Percentiles rank a stretch among this genome's conserved stretches.
Evolutionary conservation across 768 basidiomycete genomes (phyloP).

Genomic region (Rhizopogon vesiculosus): DNA sequence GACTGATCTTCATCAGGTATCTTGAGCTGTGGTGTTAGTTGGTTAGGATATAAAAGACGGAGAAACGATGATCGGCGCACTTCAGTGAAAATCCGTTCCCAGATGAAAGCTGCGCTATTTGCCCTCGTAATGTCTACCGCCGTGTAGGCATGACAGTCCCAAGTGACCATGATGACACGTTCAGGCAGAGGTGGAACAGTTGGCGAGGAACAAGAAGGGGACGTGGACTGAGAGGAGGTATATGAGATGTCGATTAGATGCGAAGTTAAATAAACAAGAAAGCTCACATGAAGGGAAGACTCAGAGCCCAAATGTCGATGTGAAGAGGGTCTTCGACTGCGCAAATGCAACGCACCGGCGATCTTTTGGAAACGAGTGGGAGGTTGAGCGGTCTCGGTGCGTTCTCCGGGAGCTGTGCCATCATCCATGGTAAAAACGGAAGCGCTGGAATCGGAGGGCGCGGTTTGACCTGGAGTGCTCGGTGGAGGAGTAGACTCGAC

Average conservation of each 20-base stretch:
- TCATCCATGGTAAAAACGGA: constrained; percentile 33
- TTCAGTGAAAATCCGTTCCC: constrained; percentile 78
- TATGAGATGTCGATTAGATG: constrained; percentile 6
- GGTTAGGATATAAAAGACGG: constrained; percentile 5
- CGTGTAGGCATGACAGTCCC: constrained; percentile 71
- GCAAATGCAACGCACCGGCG: constrained; percentile 17
- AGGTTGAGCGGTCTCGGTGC: constrained; percentile 21
- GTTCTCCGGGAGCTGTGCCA: constrained; percentile 27
- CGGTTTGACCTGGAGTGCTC: constrained; percentile 52
- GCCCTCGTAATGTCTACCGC: constrained; percentile 69
- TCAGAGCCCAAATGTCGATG: constrained; percentile 15
- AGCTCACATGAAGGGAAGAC: constrained; percentile 16
- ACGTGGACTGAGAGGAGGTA: constrained; percentile 20
- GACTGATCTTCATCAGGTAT: constrained; percentile 82
- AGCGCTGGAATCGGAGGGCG: constrained; percentile 37
- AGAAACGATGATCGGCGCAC: constrained; percentile 33
- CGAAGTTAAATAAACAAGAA: constrained; percentile 3
- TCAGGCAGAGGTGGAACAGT: constrained; percentile 28
- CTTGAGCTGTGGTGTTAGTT: constrained; percentile 46
- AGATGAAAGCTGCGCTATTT: constrained; percentile 60
- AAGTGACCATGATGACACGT: constrained; percentile 59
- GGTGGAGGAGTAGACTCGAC: constrained; percentile 72
- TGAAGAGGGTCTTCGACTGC: constrained; percentile 23
- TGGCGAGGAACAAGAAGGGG: constrained; percentile 23
- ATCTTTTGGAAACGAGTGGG: constrained; percentile 30